Percentiles rank a stretch among this genome's conserved stretches.
Evolutionary conservation across 805 yeast genomes (phyloP).

Genomic region (Brettanomyces naardenensis): DNA sequence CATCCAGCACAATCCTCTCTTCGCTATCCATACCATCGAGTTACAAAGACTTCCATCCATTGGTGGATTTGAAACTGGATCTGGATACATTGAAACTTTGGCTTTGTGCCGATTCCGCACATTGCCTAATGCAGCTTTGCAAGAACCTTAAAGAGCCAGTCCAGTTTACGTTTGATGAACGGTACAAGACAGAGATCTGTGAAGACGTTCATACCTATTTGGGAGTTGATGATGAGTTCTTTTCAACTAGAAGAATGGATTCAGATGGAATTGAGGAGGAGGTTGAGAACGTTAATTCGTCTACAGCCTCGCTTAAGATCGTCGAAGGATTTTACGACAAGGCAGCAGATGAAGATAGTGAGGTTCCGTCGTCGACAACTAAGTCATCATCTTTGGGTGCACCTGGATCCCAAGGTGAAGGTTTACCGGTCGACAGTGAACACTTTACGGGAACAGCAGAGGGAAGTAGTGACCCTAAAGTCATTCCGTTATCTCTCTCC

Average conservation of each 20-base stretch:
- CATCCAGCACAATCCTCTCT: background rate
- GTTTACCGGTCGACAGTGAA: conserved; percentile 14
- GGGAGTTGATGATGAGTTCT: conserved; percentile 32
- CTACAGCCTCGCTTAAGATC: conserved; percentile 11
- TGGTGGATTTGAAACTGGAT: conserved; percentile 37
- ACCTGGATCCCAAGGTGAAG: background rate
- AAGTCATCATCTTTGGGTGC: background rate
- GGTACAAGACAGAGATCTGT: conserved; percentile 35
- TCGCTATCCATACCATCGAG: background rate
- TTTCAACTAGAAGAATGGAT: background rate
- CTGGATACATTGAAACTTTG: conserved; percentile 42
- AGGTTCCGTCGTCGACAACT: conserved; percentile 6
- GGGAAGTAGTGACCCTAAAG: conserved; percentile 2
- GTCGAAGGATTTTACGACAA: conserved; percentile 24
- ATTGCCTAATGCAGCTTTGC: conserved; percentile 57
- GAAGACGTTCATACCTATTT: conserved; percentile 32
- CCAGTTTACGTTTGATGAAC: conserved; percentile 49
- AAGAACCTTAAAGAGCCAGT: conserved; percentile 70
- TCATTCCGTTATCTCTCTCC: conserved; percentile 23
- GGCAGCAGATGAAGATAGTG: conserved; percentile 9
- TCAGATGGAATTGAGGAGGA: background rate
- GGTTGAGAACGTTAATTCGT: background rate
- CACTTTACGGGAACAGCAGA: conserved; percentile 11
- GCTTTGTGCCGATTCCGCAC: conserved; percentile 79
- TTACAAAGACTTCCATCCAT: conserved; percentile 1